Base-by-base conservation (phyloP, 371 early-diverging fungal species). In the Mortierella sp. region DNA sequence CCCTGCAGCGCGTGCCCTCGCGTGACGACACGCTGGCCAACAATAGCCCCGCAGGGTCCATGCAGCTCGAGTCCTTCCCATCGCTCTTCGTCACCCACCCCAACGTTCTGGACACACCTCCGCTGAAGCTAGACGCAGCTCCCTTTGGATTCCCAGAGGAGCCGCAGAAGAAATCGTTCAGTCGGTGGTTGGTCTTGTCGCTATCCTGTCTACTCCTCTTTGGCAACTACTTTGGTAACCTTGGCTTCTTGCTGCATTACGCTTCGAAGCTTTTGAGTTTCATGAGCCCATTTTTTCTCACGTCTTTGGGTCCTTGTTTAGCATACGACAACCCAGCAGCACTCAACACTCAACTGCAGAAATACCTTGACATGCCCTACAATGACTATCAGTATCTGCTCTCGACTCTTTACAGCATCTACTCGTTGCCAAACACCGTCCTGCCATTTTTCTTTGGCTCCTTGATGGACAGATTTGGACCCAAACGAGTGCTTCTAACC, bases 391-490 rank as follows among this genome's bases (percentile, higher is more conserved):
- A 88, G 67, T 87, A 82, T 61, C 82, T 89, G 57, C 80, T 93
- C 30, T 89, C 88, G 61, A 67, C 89, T 8, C 80, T 92, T 21
- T 94, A 91, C 74, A 83, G 90, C 3, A 86, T 86, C 34, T 91
- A 91, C 61, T 90, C 91, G 9, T 74, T 91, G 30, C 94, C 94
- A 31, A 94, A 94, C 76, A 86, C 92, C 56, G 81, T 92, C 55
- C 72, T 90, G 21, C 92, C 94, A 1, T 78, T 91, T 30, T 14
- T 91, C 12, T 88, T 90, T 63, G 89, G 92, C 3, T 82, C 80
- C 28, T 72, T 85, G 14, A 81, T 85, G 8, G 87, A 89, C 58
- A 52, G 71, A 10, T 64, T 87, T 50, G 90, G 84, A 26, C 64
- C 83, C 39, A 72, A 70, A 38, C 61, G 61, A 24, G 83, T 88